Evolutionary conservation across 2,329 filamentous ascomycete genomes (phyloP).

Genomic region (Calonectria montana): DNA sequence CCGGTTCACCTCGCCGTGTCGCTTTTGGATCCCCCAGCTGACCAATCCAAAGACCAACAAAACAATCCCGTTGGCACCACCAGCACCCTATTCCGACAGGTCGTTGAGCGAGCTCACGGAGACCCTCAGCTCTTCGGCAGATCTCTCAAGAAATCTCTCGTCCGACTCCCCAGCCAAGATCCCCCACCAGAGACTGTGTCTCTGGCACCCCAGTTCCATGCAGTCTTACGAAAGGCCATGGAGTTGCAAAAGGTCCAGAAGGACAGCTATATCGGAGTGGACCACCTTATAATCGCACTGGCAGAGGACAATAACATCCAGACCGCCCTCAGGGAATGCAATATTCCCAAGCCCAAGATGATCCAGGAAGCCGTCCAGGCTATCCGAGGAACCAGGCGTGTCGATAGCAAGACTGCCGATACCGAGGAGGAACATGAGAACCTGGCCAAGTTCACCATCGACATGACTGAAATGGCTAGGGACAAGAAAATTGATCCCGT

Average conservation of each 20-base stretch:
- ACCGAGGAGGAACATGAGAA: constrained; percentile 94
- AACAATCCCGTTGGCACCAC: constrained; percentile 70
- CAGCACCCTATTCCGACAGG: constrained; percentile 90
- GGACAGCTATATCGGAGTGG: constrained; percentile 92
- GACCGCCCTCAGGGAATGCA: constrained; percentile 81
- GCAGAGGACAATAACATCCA: constrained; percentile 83
- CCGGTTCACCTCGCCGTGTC: constrained; percentile 91
- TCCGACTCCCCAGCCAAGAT: constrained; percentile 92
- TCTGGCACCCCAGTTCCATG: constrained; percentile 83
- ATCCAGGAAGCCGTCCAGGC: constrained; percentile 90
- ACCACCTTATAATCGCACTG: constrained; percentile 90
- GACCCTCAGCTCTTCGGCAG: constrained; percentile 91
- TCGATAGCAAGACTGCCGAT: constrained; percentile 97
- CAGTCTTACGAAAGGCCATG: constrained; percentile 84
- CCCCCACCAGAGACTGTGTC: constrained; percentile 91
- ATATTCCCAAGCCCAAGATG: constrained; percentile 90
- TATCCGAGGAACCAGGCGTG: constrained; percentile 91
- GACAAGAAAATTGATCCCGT: constrained; percentile 99
- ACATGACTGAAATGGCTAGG: constrained; percentile 95
- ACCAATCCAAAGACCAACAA: constrained; percentile 85
- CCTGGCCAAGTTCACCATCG: constrained; percentile 96
- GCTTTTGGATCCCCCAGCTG: constrained; percentile 79
- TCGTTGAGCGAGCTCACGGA: constrained; percentile 92
- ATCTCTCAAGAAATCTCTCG: constrained; percentile 89
- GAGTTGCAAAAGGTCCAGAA: constrained; percentile 98